Conservation (phyloP, 345 rosid species). For the Syzygium oleosum region DNA sequence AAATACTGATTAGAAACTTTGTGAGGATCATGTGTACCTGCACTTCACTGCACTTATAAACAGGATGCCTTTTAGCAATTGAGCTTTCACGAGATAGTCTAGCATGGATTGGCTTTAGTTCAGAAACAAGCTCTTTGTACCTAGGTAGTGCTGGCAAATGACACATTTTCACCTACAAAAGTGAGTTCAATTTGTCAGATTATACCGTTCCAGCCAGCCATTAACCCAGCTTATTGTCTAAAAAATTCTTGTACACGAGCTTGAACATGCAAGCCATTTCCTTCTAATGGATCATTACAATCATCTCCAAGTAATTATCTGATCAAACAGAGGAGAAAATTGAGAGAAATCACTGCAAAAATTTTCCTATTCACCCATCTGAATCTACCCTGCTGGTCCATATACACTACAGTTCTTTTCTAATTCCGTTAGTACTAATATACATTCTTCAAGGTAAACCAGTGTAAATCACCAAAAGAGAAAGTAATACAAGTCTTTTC, state of each 20-base stretch:
- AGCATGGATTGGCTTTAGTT: conserved; percentile 68
- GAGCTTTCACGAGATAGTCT: conserved; percentile 50
- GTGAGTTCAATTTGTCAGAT: background rate
- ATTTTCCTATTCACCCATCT: background rate
- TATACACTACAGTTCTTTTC: background rate
- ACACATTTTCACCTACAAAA: conserved; percentile 44
- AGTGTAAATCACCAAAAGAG: background rate
- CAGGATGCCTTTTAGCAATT: conserved; percentile 64
- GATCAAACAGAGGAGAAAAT: background rate
- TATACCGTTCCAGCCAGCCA: background rate
- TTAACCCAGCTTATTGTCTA: background rate
- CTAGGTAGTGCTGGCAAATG: conserved; percentile 63
- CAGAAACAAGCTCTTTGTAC: conserved; percentile 54
- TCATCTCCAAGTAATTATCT: background rate
- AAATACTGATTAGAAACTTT: background rate
- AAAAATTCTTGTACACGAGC: background rate
- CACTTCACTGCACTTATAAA: conserved; percentile 68
- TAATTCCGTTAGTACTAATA: background rate
- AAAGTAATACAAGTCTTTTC: background rate
- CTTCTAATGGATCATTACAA: background rate
- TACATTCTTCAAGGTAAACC: background rate
- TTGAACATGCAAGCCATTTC: background rate
- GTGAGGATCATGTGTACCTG: conserved; percentile 38
- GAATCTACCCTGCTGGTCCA: background rate
- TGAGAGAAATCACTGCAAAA: background rate